A percentile compares a stretch with the other conserved stretches of the same genome.
phyloP scores from a whole-genome alignment of 2,329 filamentous ascomycete genomes.

The Blastomyces gilchristii region DNA sequence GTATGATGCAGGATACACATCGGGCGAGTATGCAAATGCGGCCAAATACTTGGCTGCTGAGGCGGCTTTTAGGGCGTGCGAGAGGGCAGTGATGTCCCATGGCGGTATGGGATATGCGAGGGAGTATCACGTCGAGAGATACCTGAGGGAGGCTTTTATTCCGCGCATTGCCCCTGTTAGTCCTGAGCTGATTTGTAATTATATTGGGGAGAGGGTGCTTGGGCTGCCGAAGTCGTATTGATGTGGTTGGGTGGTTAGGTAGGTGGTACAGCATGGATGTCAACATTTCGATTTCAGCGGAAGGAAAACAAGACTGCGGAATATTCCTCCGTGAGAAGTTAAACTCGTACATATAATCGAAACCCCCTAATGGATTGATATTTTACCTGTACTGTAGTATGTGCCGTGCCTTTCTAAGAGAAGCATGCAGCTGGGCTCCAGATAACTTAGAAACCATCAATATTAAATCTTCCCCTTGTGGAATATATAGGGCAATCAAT shows the following conservation, averaged over 20 bases:
- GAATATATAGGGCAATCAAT: neutral
- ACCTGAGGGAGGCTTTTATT: slow-evolving; percentile 48
- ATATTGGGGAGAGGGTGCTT: slow-evolving; percentile 35
- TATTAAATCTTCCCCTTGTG: neutral
- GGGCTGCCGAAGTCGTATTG: slow-evolving; percentile 35
- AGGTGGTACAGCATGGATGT: neutral
- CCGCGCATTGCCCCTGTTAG: slow-evolving; percentile 51
- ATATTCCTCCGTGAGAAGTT: neutral
- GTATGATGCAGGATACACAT: slow-evolving; percentile 45
- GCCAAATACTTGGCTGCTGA: slow-evolving; percentile 51
- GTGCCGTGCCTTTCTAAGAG: neutral
- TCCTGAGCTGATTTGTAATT: slow-evolving; percentile 39
- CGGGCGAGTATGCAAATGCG: slow-evolving; percentile 47
- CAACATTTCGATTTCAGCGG: neutral
- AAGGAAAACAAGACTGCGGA: neutral
- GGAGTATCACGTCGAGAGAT: slow-evolving; percentile 54
- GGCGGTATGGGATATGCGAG: slow-evolving; percentile 55
- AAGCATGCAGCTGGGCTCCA: neutral
- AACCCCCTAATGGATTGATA: neutral
- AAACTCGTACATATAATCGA: neutral
- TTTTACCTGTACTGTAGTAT: neutral
- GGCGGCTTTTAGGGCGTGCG: slow-evolving; percentile 50
- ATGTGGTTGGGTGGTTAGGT: neutral
- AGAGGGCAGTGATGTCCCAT: slow-evolving; percentile 45
- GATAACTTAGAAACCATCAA: neutral